Base-by-base conservation (phyloP, 73 alveolate genomes). In the Vitrella brassicaformis region DNA sequence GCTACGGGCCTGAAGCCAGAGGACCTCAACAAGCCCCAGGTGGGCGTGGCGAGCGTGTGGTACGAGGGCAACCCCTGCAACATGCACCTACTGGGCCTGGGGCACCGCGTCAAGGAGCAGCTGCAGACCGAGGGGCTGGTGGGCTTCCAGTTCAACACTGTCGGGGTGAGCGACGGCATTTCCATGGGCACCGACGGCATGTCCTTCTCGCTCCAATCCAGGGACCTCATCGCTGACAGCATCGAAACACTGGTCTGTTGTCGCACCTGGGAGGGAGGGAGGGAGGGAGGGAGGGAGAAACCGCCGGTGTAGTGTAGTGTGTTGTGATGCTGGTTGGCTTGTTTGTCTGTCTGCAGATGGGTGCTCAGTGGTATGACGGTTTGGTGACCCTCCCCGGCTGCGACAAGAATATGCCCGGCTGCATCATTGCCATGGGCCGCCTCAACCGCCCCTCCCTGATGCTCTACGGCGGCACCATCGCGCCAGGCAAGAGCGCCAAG, bases 341-440 rank as follows among this genome's bases (percentile, higher is more conserved):
- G 56, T 39, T 39, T 39, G 22, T 39, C 56, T 39, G 22, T 39
- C 56, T 39, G 56, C 56, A 39, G 56, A 72, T 78, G 78, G 72
- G 73, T 18, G 85, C 85, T 22, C 85, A 78, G 28, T 72, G 65
- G 25, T 79, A 72, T 4, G 86, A 79, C n/a, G 86, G 81, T 28
- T n/a, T 70, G 28, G 86, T 79, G 66, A 70, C 81, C 4, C 68
- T 79, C 47, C 86, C 86, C 10, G 81, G 81, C 25, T 79, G 81
- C 26, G 86, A 79, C 81, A 79, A 79, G 75, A 79, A 72, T 31
- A 73, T 79, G 80, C 81, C 86, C 31, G 86, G 81, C 64, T 19
- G 9, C 47, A 31, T 25, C 65, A 10, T 39, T 4, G 56, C 56
- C 56, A 39, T 39, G 56, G 56, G 64, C 1, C 47, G 32, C 64